Evolutionary conservation across 2,329 filamentous ascomycete species (phyloP).

Genomic region (Pseudogymnoascus sp.): DNA sequence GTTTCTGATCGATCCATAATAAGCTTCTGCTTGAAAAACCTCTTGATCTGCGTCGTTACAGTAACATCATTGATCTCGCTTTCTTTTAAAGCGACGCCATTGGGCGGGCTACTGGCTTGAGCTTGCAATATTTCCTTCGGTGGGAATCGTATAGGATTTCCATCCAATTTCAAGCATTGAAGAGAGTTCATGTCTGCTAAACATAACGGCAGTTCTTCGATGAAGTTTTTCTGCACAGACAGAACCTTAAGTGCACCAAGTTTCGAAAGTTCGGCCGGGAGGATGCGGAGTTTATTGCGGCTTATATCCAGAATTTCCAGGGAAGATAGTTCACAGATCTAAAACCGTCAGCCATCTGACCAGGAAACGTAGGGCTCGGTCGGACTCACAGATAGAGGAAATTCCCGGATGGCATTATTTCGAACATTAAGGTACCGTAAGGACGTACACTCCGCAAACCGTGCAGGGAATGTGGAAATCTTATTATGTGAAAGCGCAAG

Average conservation of each 20-base stretch:
- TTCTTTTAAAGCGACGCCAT: slow-evolving; percentile 49
- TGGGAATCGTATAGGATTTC: slow-evolving; percentile 77
- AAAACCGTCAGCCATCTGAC: slow-evolving; percentile 1
- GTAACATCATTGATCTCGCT: slow-evolving; percentile 55
- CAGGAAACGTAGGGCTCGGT: background rate
- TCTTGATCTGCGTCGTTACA: slow-evolving; percentile 54
- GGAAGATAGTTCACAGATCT: slow-evolving; percentile 80
- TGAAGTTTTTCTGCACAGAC: slow-evolving; percentile 77
- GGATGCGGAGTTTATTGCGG: slow-evolving; percentile 69
- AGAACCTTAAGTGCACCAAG: slow-evolving; percentile 82
- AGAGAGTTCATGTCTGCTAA: slow-evolving; percentile 84
- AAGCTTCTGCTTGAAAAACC: slow-evolving; percentile 43
- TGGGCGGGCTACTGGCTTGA: slow-evolving; percentile 45
- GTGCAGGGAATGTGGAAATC: slow-evolving; percentile 57
- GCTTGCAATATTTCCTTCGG: slow-evolving; percentile 60
- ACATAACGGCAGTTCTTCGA: slow-evolving; percentile 74
- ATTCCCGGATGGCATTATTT: slow-evolving; percentile 63
- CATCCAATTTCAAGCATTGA: slow-evolving; percentile 81
- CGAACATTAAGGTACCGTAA: slow-evolving; percentile 73
- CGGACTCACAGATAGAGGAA: slow-evolving; percentile 52
- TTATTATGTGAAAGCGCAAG: slow-evolving; percentile 77
- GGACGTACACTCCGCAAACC: slow-evolving; percentile 68
- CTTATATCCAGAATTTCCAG: slow-evolving; percentile 91
- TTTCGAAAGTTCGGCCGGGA: slow-evolving; percentile 72
- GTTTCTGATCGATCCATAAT: slow-evolving; percentile 44